Evolutionary conservation across 371 early-diverging fungal genomes (phyloP).

Genomic region (Mortierella sp.): DNA sequence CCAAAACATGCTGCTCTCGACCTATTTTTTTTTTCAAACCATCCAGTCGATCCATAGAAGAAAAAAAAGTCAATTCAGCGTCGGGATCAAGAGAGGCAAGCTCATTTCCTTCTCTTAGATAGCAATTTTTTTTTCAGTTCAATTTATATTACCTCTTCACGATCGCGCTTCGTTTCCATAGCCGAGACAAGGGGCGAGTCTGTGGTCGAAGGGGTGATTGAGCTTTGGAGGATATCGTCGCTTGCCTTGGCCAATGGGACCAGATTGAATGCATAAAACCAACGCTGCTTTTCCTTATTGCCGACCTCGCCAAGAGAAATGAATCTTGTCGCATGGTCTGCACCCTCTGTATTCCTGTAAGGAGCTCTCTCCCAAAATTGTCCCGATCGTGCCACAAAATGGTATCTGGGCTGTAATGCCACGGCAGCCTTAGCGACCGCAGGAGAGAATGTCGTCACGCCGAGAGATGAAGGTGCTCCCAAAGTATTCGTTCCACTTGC

Average conservation of each 20-base stretch:
- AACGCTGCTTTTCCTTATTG: slow-evolving; percentile 70
- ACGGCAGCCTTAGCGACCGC: slow-evolving; percentile 61
- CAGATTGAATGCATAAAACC: slow-evolving; percentile 94
- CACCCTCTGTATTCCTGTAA: slow-evolving; percentile 71
- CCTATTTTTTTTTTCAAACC: neutral
- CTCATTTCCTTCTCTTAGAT: too few relatives aligned
- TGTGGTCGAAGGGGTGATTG: slow-evolving; percentile 67
- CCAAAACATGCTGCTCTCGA: too few relatives aligned
- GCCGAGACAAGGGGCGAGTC: slow-evolving; percentile 64
- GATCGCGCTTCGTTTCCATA: slow-evolving; percentile 47
- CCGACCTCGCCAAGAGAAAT: slow-evolving; percentile 84
- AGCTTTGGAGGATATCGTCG: slow-evolving; percentile 50
- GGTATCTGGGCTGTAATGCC: slow-evolving; percentile 84
- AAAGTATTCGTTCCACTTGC: slow-evolving; percentile 2
- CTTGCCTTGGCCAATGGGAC: slow-evolving; percentile 68
- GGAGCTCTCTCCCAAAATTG: slow-evolving; percentile 89
- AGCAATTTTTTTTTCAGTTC: slow-evolving; percentile 15
- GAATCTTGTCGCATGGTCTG: slow-evolving; percentile 81
- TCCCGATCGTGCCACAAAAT: slow-evolving; percentile 78
- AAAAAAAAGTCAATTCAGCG: too few relatives aligned
- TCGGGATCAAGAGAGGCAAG: too few relatives aligned
- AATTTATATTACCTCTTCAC: slow-evolving; percentile 25
- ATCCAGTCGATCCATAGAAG: neutral
- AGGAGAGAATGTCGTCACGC: slow-evolving; percentile 42
- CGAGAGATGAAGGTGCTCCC: slow-evolving; percentile 7